These are phyloP conservation scores for Dioszegia crocea DNA, from an alignment of 768 basidiomycete genomes.

Conservation along the genomic window DNA sequence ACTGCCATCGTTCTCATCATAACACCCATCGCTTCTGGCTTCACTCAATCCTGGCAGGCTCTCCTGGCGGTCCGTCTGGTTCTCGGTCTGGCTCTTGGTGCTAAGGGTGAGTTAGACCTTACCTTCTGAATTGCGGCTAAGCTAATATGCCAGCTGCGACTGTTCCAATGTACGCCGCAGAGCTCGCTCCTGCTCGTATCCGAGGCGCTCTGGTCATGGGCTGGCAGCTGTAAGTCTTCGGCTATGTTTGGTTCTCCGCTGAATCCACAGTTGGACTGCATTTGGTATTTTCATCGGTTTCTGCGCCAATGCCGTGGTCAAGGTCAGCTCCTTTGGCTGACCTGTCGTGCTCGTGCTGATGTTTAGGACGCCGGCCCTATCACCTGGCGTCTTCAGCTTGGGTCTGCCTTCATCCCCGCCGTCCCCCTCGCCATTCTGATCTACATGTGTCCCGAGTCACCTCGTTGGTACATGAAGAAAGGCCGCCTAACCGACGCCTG, in stretches of 20 bases:
- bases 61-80: conserved; percentile 25
- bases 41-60: conserved; percentile 23
- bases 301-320: conserved; percentile 42
- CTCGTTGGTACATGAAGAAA: conserved; percentile 53
- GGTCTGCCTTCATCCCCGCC: conserved; percentile 43
- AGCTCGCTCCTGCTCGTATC: conserved; percentile 73
- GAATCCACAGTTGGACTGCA: conserved; percentile 39
- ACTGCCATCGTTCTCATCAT: conserved; percentile 53
- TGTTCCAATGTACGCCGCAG: conserved; percentile 68
- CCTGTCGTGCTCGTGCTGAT: background rate
- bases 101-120: conserved; percentile 13
- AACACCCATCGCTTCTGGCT: conserved; percentile 45
- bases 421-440: conserved; percentile 31
- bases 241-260: conserved; percentile 35
- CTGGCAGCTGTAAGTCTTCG: conserved; percentile 57
- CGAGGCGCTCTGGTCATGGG: conserved; percentile 88
- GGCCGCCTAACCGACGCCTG: conserved; percentile 46
- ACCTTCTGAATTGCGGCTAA: background rate
- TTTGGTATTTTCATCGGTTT: conserved; percentile 36
- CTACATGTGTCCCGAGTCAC: conserved; percentile 43
- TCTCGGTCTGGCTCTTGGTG: conserved; percentile 37
- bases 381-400: conserved; percentile 52
- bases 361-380: conserved; percentile 28
- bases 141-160: background rate
- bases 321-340: background rate